A percentile compares a stretch with the other conserved stretches of the same genome.
Evolutionary conservation across 2,329 filamentous ascomycete genomes (phyloP).

Genomic region (Epichloe glyceriae): DNA sequence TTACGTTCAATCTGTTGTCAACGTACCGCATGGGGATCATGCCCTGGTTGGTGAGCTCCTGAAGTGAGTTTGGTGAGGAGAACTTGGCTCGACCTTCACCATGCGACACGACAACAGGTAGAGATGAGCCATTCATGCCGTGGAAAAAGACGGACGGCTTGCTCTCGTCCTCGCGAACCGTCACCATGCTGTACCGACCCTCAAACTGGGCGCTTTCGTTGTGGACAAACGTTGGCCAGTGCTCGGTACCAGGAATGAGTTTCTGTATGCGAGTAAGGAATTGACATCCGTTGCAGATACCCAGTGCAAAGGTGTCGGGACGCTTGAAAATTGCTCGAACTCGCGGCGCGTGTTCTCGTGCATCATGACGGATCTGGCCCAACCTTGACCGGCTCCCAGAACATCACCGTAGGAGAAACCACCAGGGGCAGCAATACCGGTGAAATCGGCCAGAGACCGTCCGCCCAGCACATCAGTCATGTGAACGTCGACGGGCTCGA

Average conservation of each 20-base stretch:
- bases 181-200: slow-evolving; percentile 70
- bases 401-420: slow-evolving; percentile 88
- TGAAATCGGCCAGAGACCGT: slow-evolving; percentile 69
- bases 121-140: slow-evolving; percentile 68
- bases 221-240: slow-evolving; percentile 78
- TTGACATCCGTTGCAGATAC: slow-evolving; percentile 96
- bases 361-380: slow-evolving; percentile 86
- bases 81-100: slow-evolving; percentile 79
- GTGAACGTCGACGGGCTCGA: slow-evolving; percentile 85
- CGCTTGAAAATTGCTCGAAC: slow-evolving; percentile 78
- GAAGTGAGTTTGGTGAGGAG: slow-evolving; percentile 35
- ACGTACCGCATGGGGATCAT: slow-evolving; percentile 72
- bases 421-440: slow-evolving; percentile 84
- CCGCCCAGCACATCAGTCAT: slow-evolving; percentile 86
- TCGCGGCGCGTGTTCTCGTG: slow-evolving; percentile 64
- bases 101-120: slow-evolving; percentile 83
- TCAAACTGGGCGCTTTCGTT: slow-evolving; percentile 86
- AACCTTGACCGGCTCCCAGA: slow-evolving; percentile 86
- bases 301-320: slow-evolving; percentile 79
- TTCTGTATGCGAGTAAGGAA: slow-evolving; percentile 71
- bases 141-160: slow-evolving; percentile 71
- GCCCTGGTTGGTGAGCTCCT: slow-evolving; percentile 47
- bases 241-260: slow-evolving; percentile 69
- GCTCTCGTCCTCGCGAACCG: slow-evolving; percentile 49
- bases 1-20: slow-evolving; percentile 62